These are phyloP conservation scores for Tephrocybe sp. DNA, from an alignment of 768 basidiomycete species.

Conservation along the genomic window DNA sequence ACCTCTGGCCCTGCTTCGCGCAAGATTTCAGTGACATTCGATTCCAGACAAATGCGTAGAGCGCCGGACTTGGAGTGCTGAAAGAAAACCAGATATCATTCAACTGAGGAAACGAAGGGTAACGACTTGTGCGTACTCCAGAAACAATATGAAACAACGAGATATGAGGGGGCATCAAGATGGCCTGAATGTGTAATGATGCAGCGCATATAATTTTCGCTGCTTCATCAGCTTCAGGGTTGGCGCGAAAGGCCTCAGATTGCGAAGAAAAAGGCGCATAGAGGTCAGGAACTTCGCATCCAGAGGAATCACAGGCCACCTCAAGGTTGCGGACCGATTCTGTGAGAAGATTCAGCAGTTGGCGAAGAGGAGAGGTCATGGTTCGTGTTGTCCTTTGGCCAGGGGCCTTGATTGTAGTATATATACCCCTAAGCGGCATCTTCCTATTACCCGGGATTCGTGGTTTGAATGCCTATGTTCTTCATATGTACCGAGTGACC, in stretches of 20 bases:
- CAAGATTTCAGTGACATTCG: constrained; percentile 1
- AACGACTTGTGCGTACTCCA: constrained; percentile 14
- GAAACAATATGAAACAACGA: constrained; percentile 10
- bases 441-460: too few species aligned
- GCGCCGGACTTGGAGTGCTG: constrained; percentile 3
- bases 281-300: constrained; percentile 18
- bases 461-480: too few species aligned
- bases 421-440: too few species aligned
- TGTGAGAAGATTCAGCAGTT: constrained; percentile 1
- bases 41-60: not conserved
- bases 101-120: too few species aligned
- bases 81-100: too few species aligned
- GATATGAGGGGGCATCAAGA: constrained; percentile 16
- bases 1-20: constrained; percentile 37
- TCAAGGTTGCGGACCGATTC: not conserved
- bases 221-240: constrained; percentile 17
- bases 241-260: constrained; percentile 19
- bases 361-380: constrained; percentile 1
- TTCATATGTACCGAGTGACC: too few species aligned
- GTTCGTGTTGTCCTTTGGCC: too few species aligned
- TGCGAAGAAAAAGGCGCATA: constrained; percentile 20
- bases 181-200: constrained; percentile 24
- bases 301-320: constrained; percentile 10
- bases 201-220: constrained; percentile 22
- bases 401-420: too few species aligned